Base-by-base conservation (phyloP, 2,329 filamentous ascomycete genomes). In the Claviceps quebecensis region DNA sequence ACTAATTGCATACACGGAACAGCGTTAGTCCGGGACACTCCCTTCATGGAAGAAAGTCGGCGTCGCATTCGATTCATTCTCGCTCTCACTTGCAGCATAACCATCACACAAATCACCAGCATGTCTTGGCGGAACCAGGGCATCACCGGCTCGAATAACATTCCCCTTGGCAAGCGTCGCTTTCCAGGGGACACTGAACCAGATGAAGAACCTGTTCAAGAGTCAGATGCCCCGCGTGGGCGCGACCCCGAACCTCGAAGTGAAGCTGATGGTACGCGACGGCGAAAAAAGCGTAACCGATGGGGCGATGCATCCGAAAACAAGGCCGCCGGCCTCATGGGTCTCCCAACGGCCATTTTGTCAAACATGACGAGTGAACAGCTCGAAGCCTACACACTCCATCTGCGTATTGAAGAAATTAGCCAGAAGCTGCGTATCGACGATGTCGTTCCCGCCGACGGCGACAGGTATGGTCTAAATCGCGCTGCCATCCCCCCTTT, bases 351-450 rank as follows among this genome's bases (percentile, higher is more conserved):
- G 16, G 88, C 91, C 63, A 97, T 98, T 67, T 83, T 91, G 69
- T 89, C 90, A 56, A 90, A 91, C 71, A 98, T 98, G 89, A 98
- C 93, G 52, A 91, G 85, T 65, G 93, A 98, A 71, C 93, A 98
- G 76, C 81, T 97, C 51, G 93, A 98, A 67, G 93, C 93, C 19
- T 98, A 98, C 67, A 93, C 90, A 22, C 75, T 97, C 59, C 91
- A 98, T 71, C 74, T 98, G 63, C 88, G 93, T 64, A 97, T 98
- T 64, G 91, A 98, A 69, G 93, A 98, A 71, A 98, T 98, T 64
- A 97, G 89, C 66, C 91, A 98, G 73, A 98, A 98, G 78, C 81
- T 98, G 60, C 86, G 91, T 64, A 98, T 98, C 69, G 94, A 97
- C 72, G 93, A 98, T 76, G 93, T 98, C 51, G 93, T 98, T 56